Base-by-base conservation (phyloP, 139 green algal species). In the Picochlorum sp. region DNA sequence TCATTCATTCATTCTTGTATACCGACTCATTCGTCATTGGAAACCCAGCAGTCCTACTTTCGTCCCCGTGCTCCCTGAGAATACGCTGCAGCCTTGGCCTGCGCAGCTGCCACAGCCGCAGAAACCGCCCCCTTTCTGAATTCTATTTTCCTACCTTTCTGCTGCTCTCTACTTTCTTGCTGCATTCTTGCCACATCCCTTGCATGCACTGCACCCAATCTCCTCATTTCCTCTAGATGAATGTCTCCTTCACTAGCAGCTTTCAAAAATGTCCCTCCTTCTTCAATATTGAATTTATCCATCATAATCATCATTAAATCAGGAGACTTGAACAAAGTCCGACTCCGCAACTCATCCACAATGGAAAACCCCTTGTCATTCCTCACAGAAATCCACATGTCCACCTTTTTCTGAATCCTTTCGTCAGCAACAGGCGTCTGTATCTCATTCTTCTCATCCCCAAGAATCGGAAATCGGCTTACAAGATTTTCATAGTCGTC, bases 91-190 rank as follows among this genome's bases (percentile, higher is more conserved):
- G 51, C 52, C 5, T 31, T 37, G 18, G 49, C 63, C 45, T 69
- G 63, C 6, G 63, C 63, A 16, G 21, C 49, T n/a, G 28, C n/a
- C 30, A 66, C 11, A 6, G 62, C 62, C 14, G 28, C 30, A 31
- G 24, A 34, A n/a, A 37, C 20, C 7, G 54, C 64, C 10, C 24
- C 26, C 11, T 38, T 54, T 38, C 54, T 45, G 13, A 16, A 41
- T 6, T 20, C 21, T 41, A 44, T n/a, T 13, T 45, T 21, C 11
- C 26, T 45, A 28, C 30, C 13, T 31, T n/a, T n/a, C 18, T 21
- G 15, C 18, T 26, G 14, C 1, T 26, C 4, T 45, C 62, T 45
- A 70, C n/a, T 68, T 31, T 49, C 49, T 31, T 71, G 70, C 45
- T 75, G 61, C 4, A 72, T 63, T 13, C 57, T 57, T 13, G 62